Evolutionary conservation across 2,329 filamentous ascomycete species (phyloP).

Genomic region (Escovopsis sp.): DNA sequence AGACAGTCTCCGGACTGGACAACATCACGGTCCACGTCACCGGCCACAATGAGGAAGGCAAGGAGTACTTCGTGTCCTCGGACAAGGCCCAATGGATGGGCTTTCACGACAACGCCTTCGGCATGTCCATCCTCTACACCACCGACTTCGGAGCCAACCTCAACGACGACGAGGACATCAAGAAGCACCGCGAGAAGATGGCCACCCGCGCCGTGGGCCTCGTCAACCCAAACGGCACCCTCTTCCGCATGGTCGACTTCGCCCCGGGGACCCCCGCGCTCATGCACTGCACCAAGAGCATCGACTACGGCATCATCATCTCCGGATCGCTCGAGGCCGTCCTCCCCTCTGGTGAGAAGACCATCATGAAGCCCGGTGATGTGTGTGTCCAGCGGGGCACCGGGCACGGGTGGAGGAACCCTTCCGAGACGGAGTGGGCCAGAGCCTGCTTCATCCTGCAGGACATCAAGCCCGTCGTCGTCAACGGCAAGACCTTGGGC

Average conservation of each 20-base stretch:
- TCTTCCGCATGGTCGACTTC: constrained; percentile 34
- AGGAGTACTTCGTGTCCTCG: background rate
- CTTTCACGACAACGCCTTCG: constrained; percentile 19
- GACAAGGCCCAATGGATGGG: constrained; percentile 4
- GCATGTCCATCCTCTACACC: constrained; percentile 27
- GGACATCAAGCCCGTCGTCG: constrained; percentile 13
- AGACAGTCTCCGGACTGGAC: background rate
- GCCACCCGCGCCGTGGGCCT: constrained; percentile 17
- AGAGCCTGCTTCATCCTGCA: constrained; percentile 30
- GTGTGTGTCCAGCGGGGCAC: constrained; percentile 41
- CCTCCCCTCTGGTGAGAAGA: constrained; percentile 33
- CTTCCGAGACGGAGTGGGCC: constrained; percentile 30
- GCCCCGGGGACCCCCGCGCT: constrained; percentile 21
- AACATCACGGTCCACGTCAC: constrained; percentile 1
- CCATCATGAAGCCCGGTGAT: constrained; percentile 33
- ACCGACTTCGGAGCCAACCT: constrained; percentile 26
- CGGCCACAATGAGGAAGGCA: background rate
- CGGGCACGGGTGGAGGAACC: constrained; percentile 39
- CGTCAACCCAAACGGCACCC: constrained; percentile 22
- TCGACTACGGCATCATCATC: constrained; percentile 40
- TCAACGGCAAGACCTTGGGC: background rate
- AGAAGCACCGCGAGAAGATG: constrained; percentile 16
- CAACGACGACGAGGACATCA: constrained; percentile 25
- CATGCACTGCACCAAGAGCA: constrained; percentile 38
- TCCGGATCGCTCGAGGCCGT: constrained; percentile 37